phyloP scores from a whole-genome alignment of 768 basidiomycete genomes.

The Amanita muscaria region DNA sequence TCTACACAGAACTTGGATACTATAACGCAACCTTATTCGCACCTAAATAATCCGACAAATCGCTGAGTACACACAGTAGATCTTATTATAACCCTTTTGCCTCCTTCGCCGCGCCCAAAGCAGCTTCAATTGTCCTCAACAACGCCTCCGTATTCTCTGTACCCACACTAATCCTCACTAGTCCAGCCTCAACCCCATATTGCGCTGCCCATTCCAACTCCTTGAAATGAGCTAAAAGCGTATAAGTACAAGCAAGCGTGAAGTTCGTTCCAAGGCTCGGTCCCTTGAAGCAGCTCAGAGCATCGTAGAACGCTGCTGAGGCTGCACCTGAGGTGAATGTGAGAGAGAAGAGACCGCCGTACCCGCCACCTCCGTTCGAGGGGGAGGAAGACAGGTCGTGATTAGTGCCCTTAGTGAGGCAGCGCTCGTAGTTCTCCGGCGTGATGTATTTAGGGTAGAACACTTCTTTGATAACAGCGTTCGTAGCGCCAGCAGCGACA shows the following conservation, averaged over 20 bases:
- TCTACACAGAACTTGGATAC: too few relatives aligned
- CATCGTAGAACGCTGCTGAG: slow-evolving; percentile 77
- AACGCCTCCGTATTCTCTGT: slow-evolving; percentile 61
- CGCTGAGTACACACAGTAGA: too few relatives aligned
- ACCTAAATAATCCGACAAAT: too few relatives aligned
- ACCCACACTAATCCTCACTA: slow-evolving; percentile 87
- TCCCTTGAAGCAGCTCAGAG: slow-evolving; percentile 77
- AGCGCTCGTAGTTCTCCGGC: slow-evolving; percentile 59
- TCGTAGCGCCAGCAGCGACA: slow-evolving; percentile 25
- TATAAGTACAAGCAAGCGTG: slow-evolving; percentile 90
- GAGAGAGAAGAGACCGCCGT: slow-evolving; percentile 81
- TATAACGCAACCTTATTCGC: too few relatives aligned
- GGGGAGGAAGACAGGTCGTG: background rate
- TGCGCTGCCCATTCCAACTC: slow-evolving; percentile 89
- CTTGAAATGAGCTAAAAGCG: slow-evolving; percentile 80
- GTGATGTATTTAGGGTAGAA: slow-evolving; percentile 87
- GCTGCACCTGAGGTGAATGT: slow-evolving; percentile 67
- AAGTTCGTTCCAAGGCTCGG: slow-evolving; percentile 94
- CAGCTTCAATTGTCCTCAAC: slow-evolving; percentile 47
- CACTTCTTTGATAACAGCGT: slow-evolving; percentile 66
- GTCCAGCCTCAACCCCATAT: slow-evolving; percentile 75
- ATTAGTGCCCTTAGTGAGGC: slow-evolving; percentile 42
- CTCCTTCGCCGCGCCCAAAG: slow-evolving; percentile 74
- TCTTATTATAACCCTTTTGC: too few relatives aligned
- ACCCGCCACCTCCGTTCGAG: slow-evolving; percentile 38